Evolutionary conservation across 345 rosid genomes (phyloP), one percentile per base, ranked within the genome.

Genomic region (Pugionium dolabratum): DNA sequence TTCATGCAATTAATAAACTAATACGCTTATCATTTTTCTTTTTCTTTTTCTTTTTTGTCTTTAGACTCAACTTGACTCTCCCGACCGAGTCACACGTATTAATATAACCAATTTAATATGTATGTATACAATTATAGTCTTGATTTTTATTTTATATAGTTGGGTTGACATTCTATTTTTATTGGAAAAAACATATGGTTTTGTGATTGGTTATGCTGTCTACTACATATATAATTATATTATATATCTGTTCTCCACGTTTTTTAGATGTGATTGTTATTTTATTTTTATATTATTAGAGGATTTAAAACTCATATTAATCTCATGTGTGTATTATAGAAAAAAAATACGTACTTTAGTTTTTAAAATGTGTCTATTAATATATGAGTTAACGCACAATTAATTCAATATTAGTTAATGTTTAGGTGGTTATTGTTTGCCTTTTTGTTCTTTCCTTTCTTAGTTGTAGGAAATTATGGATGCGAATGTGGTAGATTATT

Each of bases 1-100:
- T 53, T 60, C 64, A 67, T 74, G 77, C 69, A 74, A 67, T 61
- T 18, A 18, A 18, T 18, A 58, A 66, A 72, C 64, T 49, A 73
- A 35, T 71, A 4, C 49, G 31, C 62, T 65, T 72, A 59, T 58
- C 66, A 26, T 50, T 26, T 7, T 45, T 11, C 30, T 54, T 27
- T 32, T 7, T 40, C 47, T 39, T 29, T 69, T 59, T 18, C 0
- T 18, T 18, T 18, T 18, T 18, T 18, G 62, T 70, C 74, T 53
- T 54, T 29, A 5, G 39, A 27, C 48, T 42, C 27, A 44, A 60
- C 60, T 69, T 29, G 64, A 9, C 60, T 50, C n/a, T 6, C 9
- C 51, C 4, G 62, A 71, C 18, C 18, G 18, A 72, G 54, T 18
- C 7, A 57, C 75, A 71, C 70, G 75, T 63, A 55, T 71, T 63